Evolutionary conservation across 768 basidiomycete species (phyloP), one percentile per base, ranked within the genome.

Genomic region (Mycena haematopus): DNA sequence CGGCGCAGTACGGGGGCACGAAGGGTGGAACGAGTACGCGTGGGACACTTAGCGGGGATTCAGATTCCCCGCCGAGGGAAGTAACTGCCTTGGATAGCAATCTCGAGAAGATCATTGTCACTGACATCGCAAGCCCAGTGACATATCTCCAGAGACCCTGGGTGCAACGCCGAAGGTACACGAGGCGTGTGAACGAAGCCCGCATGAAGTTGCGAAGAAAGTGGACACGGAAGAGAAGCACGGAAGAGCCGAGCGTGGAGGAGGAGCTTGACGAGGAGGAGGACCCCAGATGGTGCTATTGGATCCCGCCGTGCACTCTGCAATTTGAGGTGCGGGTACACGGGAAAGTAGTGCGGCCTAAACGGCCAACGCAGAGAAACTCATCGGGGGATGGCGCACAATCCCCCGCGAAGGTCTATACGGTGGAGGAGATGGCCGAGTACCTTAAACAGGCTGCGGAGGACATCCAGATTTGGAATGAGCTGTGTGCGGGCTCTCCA

Each of bases 41-140:
- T 3, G 46, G 59, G 52, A 60, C 45, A 49, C 52, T 44, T 45
- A 53, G 52, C 59, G 52, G 59, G 59, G 59, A 60, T 60, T 21
- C n/a, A 31, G 15, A 54, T 29, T 60, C 59, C 59, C 52, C 52
- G 59, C 45, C 59, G 52, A 60, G 59, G 59, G 59, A 53, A 60
- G 59, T 60, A 47, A 52, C 59, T 0, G 52, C 59, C 52, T 52
- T 22, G 27, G 52, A 60, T 0, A 54, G 7, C 3, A 4, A 38
- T 49, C 59, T 53, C n/a, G 59, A 53, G 44, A 60, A 22, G 2
- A 36, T 31, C 8, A 19, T 49, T 10, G 22, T 54, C 25, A 40
- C 59, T 60, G 59, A 60, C 52, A 54, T n/a, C 27, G 10, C 25
- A 15, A 27, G 21, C 24, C 52, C 59, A 54, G 59, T 31, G n/a